Evolutionary conservation across 1,139 yeast species (phyloP), one percentile per base, ranked within the genome.

Genomic region (Yamadazyma trypodendri): DNA sequence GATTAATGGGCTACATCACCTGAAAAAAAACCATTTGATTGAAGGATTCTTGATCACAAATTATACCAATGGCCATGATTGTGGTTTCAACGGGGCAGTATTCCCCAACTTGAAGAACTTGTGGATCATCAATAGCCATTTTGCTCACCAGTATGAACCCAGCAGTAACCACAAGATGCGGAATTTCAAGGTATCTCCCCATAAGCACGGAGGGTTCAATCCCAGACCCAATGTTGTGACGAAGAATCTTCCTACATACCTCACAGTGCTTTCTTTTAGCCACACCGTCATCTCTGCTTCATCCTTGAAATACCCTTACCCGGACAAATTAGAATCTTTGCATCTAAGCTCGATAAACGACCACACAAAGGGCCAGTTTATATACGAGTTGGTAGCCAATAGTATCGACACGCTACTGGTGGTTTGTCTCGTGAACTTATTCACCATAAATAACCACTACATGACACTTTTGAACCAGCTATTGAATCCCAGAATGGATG

Each of bases 281-380:
- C 50, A 54, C 34, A 46, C 52, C 13, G 41, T 42, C 2, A 39
- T 55, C 6, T 34, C 41, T 11, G 35, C 34, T 9, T 36, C 37
- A n/a, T 41, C 44, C 6, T 15, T 40, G 18, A 28, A 34, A 7
- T 45, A 41, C 30, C 33, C 32, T 3, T 35, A 44, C 8, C 61
- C 60, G 1, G 16, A 14, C 1, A 32, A 35, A 13, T 22, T 56
- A 6, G 22, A 33, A 22, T 22, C 36, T 2, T 27, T 56, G 8
- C 21, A 36, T 7, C 32, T 56, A 10, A 29, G 27, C 11, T 42
- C 39, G 18, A 42, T 56, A 3, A 48, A 44, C 25, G 61, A 56
- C 36, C 21, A 39, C 7, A 37, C 50, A 9, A 36, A 34, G 2
- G 49, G 45, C 6, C 35, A 34, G 7, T 54, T 43, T 30, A 31